Conservation (phyloP, 192 early-diverging fungal species). For the Dispira simplex region DNA sequence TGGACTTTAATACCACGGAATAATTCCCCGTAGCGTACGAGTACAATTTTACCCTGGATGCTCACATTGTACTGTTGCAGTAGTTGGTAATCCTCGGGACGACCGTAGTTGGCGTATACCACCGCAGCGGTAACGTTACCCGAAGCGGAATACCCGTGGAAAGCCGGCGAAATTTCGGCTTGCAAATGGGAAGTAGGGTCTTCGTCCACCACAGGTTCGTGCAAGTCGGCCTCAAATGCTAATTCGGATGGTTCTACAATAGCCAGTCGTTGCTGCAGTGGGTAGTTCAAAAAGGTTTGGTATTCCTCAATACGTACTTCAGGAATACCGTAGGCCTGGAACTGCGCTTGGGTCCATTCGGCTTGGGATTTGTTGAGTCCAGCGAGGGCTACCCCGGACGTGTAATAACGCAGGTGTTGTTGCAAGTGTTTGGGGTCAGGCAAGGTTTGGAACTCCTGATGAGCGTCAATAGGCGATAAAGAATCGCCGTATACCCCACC, state of each 20-base stretch:
- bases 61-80: slow-evolving; percentile 22
- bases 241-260: slow-evolving; percentile 26
- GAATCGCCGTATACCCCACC: background rate
- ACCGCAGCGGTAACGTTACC: slow-evolving; percentile 42
- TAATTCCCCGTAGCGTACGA: slow-evolving; percentile 36
- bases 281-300: slow-evolving; percentile 36
- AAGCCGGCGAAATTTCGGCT: slow-evolving; percentile 33
- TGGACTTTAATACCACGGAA: slow-evolving; percentile 36
- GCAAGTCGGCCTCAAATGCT: slow-evolving; percentile 33
- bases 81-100: slow-evolving; percentile 29
- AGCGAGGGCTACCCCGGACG: slow-evolving; percentile 35
- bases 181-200: slow-evolving; percentile 36
- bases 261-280: slow-evolving; percentile 26
- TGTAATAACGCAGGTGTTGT: slow-evolving; percentile 28
- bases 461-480: slow-evolving; percentile 8
- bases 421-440: slow-evolving; percentile 24
- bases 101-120: slow-evolving; percentile 48
- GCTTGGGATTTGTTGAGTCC: slow-evolving; percentile 32
- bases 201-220: slow-evolving; percentile 37
- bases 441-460: slow-evolving; percentile 21
- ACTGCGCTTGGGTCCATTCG: slow-evolving; percentile 30
- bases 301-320: slow-evolving; percentile 37
- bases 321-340: slow-evolving; percentile 24
- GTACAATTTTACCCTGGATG: slow-evolving; percentile 29
- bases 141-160: slow-evolving; percentile 39